Base-by-base conservation (phyloP, 1,284 basidiomycete genomes). In the Ceratobasidium sp. region DNA sequence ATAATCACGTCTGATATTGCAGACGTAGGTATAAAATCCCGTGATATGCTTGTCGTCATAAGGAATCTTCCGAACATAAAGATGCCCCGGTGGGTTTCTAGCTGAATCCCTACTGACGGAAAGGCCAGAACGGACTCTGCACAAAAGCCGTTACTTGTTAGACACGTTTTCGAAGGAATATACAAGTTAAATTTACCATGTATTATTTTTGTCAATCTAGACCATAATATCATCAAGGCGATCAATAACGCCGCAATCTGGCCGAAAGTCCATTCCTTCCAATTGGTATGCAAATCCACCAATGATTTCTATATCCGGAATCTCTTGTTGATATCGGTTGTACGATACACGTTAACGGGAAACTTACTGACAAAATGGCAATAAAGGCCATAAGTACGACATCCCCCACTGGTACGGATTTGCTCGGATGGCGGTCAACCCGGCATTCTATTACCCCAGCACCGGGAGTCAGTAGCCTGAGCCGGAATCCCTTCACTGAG, bases 71-170 rank as follows among this genome's bases (percentile, higher is more conserved):
- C 62, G 45, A 73, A 29, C n/a, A 64, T 22, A 6, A 32, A 22
- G 34, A 87, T 75, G 0, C 89, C 89, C 64, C 83, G 79, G 75
- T 86, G 84, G 0, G 86, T 87, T 77, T 92, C 88, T 1, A 92
- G 76, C 74, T 92, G 90, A 38, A 92, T 79, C 13, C 91, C 90
- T 68, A 88, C 84, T 0, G 82, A 79, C 15, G 87, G 87, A 52
- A 91, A 76, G 25, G 89, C 80, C 43, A 91, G 76, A 3, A 92
- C 79, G 31, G 89, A 90, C 78, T 92, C 91, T 92, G 68, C 4
- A 20, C 69, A 50, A 20, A 54, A 38, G 3, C 22, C 60, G 52
- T 34, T 57, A 55, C 52, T 56, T 58, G 71, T 50, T 49, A 40
- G 42, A 35, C n/a, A n/a, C n/a, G 62, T 29, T 55, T 20, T 15